Percentiles rank a stretch among this genome's conserved stretches.
Evolutionary conservation across 306 rosid genomes (phyloP).

Genomic region (Myrica gale): DNA sequence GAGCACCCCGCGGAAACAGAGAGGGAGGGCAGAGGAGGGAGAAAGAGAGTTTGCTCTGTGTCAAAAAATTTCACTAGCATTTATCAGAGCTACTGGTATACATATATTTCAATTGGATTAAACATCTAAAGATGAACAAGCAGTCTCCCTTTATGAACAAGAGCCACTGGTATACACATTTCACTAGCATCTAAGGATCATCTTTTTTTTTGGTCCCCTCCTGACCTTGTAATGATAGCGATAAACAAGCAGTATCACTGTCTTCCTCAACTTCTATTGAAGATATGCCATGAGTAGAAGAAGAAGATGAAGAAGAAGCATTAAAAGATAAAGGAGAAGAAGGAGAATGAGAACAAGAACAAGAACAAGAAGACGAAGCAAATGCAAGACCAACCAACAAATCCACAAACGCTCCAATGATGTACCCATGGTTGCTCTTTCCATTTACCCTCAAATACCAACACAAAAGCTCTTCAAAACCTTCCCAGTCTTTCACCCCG

Average conservation of each 20-base stretch:
- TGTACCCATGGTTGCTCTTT: constrained; percentile 41
- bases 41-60: neutral
- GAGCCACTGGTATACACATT: too few species aligned
- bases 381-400: constrained; percentile 51
- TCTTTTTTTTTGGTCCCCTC: constrained; percentile 31
- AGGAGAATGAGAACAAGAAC: constrained; percentile 23
- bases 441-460: constrained; percentile 63
- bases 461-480: constrained; percentile 62
- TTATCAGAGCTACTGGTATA: constrained; percentile 15
- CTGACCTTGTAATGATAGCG: constrained; percentile 48
- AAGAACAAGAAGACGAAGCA: constrained; percentile 1
- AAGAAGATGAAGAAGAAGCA: constrained; percentile 45
- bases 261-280: constrained; percentile 41
- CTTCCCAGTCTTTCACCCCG: constrained; percentile 61
- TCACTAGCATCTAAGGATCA: too few species aligned
- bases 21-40: neutral
- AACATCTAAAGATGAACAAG: neutral
- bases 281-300: constrained; percentile 34
- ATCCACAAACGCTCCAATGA: constrained; percentile 74
- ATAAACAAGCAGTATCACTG: constrained; percentile 32
- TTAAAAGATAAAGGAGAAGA: constrained; percentile 42
- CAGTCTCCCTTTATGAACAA: too few species aligned
- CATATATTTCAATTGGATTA: constrained; percentile 24
- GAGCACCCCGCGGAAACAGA: constrained; percentile 5
- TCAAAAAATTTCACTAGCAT: constrained; percentile 8